Conservation (phyloP, 768 basidiomycete species). For the Terana coerulea region DNA sequence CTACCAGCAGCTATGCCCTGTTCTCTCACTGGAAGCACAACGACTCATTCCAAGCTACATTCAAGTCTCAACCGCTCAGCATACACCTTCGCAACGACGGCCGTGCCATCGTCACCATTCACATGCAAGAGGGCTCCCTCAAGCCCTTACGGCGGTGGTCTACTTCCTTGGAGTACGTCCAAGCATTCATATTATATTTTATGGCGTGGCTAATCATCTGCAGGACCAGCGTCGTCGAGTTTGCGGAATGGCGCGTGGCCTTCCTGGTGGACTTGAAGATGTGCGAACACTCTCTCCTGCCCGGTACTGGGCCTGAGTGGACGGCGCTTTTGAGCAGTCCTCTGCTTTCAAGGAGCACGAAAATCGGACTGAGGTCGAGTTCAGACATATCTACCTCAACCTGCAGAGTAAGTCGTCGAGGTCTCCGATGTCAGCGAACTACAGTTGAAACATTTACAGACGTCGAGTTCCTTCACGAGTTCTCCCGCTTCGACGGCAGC, state of each 20-base stretch:
- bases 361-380: constrained; percentile 8
- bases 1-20: not conserved
- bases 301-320: constrained; percentile 3
- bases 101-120: constrained; percentile 20
- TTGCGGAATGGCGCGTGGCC: constrained; percentile 17
- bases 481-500: constrained; percentile 21
- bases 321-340: constrained; percentile 3
- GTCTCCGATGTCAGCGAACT: not conserved
- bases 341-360: constrained; percentile 14
- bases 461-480: constrained; percentile 21
- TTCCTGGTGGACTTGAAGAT: constrained; percentile 26
- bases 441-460: constrained; percentile 6
- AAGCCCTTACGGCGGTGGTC: constrained; percentile 7
- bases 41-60: constrained; percentile 18
- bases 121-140: constrained; percentile 13
- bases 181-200: not conserved
- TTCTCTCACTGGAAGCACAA: constrained; percentile 14
- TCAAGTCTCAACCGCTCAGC: constrained; percentile 18
- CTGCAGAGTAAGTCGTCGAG: constrained; percentile 15
- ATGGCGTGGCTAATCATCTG: not conserved
- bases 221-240: constrained; percentile 1
- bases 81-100: constrained; percentile 20
- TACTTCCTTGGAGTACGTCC: constrained; percentile 10
- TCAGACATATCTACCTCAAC: constrained; percentile 23
- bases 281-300: constrained; percentile 6